Evolutionary conservation across 345 rosid genomes (phyloP), one percentile per base, ranked within the genome.

Genomic region (Euphorbia tirucalli): DNA sequence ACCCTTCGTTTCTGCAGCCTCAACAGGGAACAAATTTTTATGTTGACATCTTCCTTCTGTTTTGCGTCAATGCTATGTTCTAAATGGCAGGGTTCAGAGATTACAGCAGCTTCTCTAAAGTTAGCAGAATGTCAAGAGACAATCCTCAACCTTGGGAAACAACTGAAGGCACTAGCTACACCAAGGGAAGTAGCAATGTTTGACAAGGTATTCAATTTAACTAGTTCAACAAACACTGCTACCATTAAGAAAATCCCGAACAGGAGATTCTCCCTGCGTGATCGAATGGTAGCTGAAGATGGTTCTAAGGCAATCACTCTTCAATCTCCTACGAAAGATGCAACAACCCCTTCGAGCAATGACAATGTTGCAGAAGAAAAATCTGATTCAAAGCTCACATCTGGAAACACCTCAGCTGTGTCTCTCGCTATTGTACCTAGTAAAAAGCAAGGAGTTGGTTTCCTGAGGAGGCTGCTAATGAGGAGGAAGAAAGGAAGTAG

Each of bases 71-170:
- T 61, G 61, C 57, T 74, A 55, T 69, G 46, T 35, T 72, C 11
- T 37, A 77, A 69, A 19, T 60, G 73, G 81, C 81, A 92, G 97
- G 90, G 81, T 31, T 89, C 85, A 83, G 93, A 89, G 79, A 82
- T 86, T 61, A 70, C 83, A 35, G 87, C 89, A 73, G 97, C 90
- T 61, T 86, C 90, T n/a, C 85, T 82, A 54, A 90, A 89, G 85
- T 74, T 92, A 75, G 92, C 96, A 46, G 97, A 89, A 82, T 92
- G 97, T 76, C 96, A 89, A 84, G 97, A 92, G 46, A 90, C 97
- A 49, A 88, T 90, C 61, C 77, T 87, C 64, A 86, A 85, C 81
- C 80, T 90, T 25, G 86, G 93, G 66, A 95, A 83, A 70, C 96
- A 95, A 76, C 78, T 92, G 27, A 95, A 87, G 86, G 96, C 93